These are phyloP conservation scores for Anisodus acutangulus DNA, from an alignment of 257 asterid species.

Conservation along the genomic window DNA sequence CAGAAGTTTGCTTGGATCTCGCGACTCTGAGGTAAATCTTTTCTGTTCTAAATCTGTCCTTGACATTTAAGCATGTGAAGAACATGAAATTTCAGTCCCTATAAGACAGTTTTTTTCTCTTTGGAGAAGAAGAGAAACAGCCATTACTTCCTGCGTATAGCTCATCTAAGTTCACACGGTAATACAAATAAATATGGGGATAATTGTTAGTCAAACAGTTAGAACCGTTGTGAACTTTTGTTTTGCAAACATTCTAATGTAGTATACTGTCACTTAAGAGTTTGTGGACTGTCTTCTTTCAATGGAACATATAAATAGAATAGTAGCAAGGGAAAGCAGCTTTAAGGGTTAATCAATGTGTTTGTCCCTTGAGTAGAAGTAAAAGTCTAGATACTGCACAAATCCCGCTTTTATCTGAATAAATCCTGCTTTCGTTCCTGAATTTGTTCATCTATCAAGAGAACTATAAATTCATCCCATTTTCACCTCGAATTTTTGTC, in stretches of 20 bases:
- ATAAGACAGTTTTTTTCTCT: slow-evolving; percentile 8
- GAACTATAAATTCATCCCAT: not conserved
- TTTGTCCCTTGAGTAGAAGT: not conserved
- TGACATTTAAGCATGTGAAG: not conserved
- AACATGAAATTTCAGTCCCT: not conserved
- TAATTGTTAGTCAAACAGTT: not conserved
- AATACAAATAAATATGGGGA: not conserved
- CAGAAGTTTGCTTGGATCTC: slow-evolving; percentile 94
- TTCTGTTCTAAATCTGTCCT: not conserved
- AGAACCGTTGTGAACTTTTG: not conserved
- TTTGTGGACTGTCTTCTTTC: not conserved
- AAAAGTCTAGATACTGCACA: not conserved
- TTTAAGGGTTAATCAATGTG: not conserved
- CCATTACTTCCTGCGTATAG: slow-evolving; percentile 12
- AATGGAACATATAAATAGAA: not conserved
- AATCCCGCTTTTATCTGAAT: not conserved
- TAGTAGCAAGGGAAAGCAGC: not conserved
- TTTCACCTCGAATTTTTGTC: not conserved
- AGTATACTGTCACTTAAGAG: not conserved
- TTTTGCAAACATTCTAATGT: slow-evolving; percentile 14
- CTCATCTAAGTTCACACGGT: not conserved
- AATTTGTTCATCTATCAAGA: slow-evolving; percentile 5
- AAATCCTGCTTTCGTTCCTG: not conserved
- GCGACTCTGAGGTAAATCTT: slow-evolving; percentile 88
- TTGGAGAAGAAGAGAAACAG: not conserved